Evolutionary conservation across 306 rosid genomes (phyloP).

Genomic region (Begonia masoniana): DNA sequence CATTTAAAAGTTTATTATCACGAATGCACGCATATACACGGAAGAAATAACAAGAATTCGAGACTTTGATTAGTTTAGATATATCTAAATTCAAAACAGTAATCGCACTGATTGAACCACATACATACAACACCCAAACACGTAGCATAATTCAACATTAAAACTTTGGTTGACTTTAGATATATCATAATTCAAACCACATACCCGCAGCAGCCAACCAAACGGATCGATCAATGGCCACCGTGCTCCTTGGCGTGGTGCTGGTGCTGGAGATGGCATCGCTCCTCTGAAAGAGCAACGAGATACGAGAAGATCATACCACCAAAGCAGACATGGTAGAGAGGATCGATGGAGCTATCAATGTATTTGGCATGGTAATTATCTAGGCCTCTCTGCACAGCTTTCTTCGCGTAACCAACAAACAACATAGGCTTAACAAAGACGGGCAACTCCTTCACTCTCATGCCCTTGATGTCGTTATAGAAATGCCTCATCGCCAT

Average conservation of each 20-base stretch:
- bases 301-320: slow-evolving; percentile 74
- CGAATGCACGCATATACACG: no score
- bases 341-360: slow-evolving; percentile 38
- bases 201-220: no score
- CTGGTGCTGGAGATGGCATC: slow-evolving; percentile 65
- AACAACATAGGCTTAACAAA: slow-evolving; percentile 56
- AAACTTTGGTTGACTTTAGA: no score
- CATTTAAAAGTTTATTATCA: no score
- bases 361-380: slow-evolving; percentile 68
- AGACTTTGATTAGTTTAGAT: no score
- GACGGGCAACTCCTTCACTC: slow-evolving; percentile 44
- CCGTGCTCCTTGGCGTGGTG: slow-evolving; percentile 55
- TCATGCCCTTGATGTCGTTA: slow-evolving; percentile 59
- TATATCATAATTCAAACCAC: no score
- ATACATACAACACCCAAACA: no score
- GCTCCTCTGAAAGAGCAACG: slow-evolving; percentile 65
- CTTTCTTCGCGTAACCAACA: slow-evolving; percentile 27
- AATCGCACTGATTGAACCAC: no score
- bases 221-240: slow-evolving; percentile 23
- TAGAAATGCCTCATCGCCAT: slow-evolving; percentile 62
- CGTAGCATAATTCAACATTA: no score
- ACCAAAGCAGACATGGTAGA: slow-evolving; percentile 57
- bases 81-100: no score
- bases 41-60: no score
- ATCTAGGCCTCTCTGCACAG: slow-evolving; percentile 37